Evolutionary conservation across 2,329 filamentous ascomycete genomes (phyloP).

Genomic region (Epichloe aotearoae): DNA sequence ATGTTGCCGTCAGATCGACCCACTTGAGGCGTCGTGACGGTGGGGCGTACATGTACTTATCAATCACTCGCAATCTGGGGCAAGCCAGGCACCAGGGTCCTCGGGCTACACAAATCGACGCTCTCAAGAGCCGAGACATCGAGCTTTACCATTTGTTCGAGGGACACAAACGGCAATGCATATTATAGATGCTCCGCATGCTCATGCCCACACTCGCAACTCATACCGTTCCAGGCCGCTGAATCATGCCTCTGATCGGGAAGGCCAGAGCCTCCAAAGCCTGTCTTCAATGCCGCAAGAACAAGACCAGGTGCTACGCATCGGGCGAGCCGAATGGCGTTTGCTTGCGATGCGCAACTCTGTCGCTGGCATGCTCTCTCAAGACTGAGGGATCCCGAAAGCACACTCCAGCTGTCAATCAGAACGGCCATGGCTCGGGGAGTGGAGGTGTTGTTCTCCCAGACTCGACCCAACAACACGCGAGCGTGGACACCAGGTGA

Average conservation of each 20-base stretch:
- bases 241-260: constrained; percentile 12
- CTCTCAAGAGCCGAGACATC: too few relatives aligned
- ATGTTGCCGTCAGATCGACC: too few relatives aligned
- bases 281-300: constrained; percentile 13
- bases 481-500: background rate
- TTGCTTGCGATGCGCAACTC: constrained; percentile 14
- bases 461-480: background rate
- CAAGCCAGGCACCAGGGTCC: too few relatives aligned
- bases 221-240: background rate
- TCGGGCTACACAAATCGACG: too few relatives aligned
- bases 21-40: background rate
- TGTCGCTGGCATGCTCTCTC: constrained; percentile 12
- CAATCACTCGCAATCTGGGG: too few relatives aligned
- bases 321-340: constrained; percentile 3
- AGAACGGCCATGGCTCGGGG: background rate
- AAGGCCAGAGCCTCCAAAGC: constrained; percentile 14
- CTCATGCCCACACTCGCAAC: background rate
- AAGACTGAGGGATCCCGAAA: background rate
- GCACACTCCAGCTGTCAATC: too few relatives aligned
- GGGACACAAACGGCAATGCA: background rate
- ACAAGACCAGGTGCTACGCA: constrained; percentile 16
- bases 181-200: background rate
- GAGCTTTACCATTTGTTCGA: too few relatives aligned
- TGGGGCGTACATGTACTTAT: too few relatives aligned
- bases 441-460: background rate